phyloP scores from a whole-genome alignment of 148 eudicot species.

The Rhododendron mucronatum region DNA sequence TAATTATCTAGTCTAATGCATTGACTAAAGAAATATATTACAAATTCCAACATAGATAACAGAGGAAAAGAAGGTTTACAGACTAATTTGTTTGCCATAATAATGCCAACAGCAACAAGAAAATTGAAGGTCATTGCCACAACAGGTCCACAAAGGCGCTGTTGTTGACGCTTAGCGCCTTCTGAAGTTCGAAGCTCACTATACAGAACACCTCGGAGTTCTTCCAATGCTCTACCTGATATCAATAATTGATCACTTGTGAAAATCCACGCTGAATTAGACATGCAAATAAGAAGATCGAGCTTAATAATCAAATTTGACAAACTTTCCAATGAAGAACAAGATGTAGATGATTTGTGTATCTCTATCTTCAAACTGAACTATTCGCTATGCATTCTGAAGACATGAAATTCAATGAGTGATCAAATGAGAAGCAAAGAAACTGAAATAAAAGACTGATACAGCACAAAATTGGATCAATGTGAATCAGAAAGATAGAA shows the following conservation, averaged over 20 bases:
- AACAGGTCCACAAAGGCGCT: slow-evolving; percentile 74
- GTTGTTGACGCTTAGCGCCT: slow-evolving; percentile 78
- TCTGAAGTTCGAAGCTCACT: slow-evolving; percentile 75
- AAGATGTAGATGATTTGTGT: neutral
- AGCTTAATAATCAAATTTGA: neutral
- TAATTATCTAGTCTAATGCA: neutral
- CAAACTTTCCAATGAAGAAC: neutral
- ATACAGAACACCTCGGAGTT: slow-evolving; percentile 66
- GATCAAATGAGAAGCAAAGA: neutral
- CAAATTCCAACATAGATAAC: neutral
- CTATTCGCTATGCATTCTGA: neutral
- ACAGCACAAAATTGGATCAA: neutral
- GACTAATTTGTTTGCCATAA: slow-evolving; percentile 72
- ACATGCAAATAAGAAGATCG: neutral
- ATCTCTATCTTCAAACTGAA: neutral
- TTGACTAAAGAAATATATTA: neutral
- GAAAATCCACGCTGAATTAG: neutral
- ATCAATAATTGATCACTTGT: neutral
- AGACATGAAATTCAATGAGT: neutral
- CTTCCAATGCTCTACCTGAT: slow-evolving; percentile 81
- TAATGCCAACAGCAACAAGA: slow-evolving; percentile 74
- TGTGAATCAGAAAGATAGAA: neutral
- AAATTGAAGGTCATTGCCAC: slow-evolving; percentile 87
- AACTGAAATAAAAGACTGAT: neutral
- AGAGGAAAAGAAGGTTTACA: slow-evolving; percentile 10